phyloP scores from a whole-genome alignment of 2,329 filamentous ascomycete species.

The Tolypocladium pustulatum region DNA sequence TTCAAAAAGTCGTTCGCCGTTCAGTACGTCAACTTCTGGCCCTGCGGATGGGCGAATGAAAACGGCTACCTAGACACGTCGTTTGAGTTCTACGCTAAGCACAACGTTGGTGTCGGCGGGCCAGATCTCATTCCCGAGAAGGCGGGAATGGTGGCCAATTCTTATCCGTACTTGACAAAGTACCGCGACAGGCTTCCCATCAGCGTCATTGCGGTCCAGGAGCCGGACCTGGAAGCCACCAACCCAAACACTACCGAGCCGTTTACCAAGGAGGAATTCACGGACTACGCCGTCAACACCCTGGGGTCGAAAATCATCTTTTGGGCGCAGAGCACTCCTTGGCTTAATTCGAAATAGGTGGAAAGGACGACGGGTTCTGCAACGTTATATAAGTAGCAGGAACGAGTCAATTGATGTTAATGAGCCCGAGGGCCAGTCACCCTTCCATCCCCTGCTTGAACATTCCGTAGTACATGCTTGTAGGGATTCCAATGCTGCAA shows the following conservation, averaged over 20 bases:
- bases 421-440: no score
- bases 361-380: no score
- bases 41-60: slow-evolving; percentile 7
- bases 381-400: no score
- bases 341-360: neutral
- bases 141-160: neutral
- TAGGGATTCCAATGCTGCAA: no score
- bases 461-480: no score
- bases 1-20: slow-evolving; percentile 8
- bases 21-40: slow-evolving; percentile 13
- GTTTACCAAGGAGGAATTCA: neutral
- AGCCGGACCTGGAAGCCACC: neutral
- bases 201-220: neutral
- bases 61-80: neutral
- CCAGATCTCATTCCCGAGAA: neutral
- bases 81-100: neutral
- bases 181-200: neutral
- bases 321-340: neutral
- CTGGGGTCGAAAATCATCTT: neutral
- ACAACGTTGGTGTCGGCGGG: neutral
- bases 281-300: neutral
- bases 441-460: no score
- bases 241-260: neutral
- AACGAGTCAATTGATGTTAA: no score
- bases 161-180: neutral